phyloP scores from a whole-genome alignment of 2,329 filamentous ascomycete genomes.

The Trichophyton equinum region DNA sequence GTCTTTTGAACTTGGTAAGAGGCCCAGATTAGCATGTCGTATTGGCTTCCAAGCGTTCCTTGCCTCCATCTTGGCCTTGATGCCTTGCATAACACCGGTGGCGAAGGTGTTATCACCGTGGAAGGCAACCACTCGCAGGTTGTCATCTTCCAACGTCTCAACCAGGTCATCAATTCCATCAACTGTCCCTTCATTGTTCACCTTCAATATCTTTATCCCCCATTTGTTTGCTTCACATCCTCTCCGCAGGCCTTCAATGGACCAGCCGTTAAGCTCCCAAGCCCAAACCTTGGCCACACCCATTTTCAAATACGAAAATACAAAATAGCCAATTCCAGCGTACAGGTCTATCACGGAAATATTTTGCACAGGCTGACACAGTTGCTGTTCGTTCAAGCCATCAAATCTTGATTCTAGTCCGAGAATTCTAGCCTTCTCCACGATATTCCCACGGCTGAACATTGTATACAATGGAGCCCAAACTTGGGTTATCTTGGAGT shows the following conservation, averaged over 20 bases:
- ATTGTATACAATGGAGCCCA: slow-evolving; percentile 89
- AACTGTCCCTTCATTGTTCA: slow-evolving; percentile 26
- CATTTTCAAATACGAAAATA: slow-evolving; percentile 64
- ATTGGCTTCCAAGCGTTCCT: slow-evolving; percentile 27
- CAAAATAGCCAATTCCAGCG: slow-evolving; percentile 88
- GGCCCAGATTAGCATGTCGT: slow-evolving; percentile 47
- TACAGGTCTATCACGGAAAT: slow-evolving; percentile 60
- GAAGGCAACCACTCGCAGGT: slow-evolving; percentile 53
- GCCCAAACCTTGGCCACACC: slow-evolving; percentile 60
- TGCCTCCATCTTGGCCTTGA: slow-evolving; percentile 22
- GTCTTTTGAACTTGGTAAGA: slow-evolving; percentile 41
- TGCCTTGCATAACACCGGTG: slow-evolving; percentile 26
- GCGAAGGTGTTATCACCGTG: slow-evolving; percentile 54
- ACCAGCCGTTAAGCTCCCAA: slow-evolving; percentile 87
- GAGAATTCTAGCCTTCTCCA: slow-evolving; percentile 71
- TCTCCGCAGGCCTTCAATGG: slow-evolving; percentile 65
- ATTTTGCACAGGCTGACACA: slow-evolving; percentile 18
- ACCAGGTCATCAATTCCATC: slow-evolving; percentile 22
- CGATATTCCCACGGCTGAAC: slow-evolving; percentile 85
- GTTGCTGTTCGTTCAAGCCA: slow-evolving; percentile 20
- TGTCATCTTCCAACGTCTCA: slow-evolving; percentile 22
- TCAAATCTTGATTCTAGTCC: slow-evolving; percentile 28
- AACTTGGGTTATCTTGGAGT: slow-evolving; percentile 62
- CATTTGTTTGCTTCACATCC: slow-evolving; percentile 61
- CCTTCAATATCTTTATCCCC: slow-evolving; percentile 43